Evolutionary conservation across 148 eudicot species (phyloP), one percentile per base, ranked within the genome.

Genomic region (Cornus controversa): DNA sequence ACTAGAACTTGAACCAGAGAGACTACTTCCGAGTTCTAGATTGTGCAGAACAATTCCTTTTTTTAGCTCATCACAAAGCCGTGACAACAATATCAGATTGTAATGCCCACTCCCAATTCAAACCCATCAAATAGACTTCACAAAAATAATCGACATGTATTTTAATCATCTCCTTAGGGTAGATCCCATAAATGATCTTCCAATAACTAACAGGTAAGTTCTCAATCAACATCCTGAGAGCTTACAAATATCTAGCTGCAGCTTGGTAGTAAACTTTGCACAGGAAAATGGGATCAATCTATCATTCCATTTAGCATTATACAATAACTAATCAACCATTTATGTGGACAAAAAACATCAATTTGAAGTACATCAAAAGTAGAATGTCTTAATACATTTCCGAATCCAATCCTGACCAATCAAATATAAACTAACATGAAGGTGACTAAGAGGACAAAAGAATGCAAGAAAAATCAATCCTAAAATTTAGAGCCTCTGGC

Each of bases 311-410:
- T 40, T 40, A 40, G 7, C 45, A 40, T 40, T 53, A 50, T 50
- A 29, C 75, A 72, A 36, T 31, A 54, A 24, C 15, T 50, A 2
- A 60, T 36, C 25, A 66, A 3, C 23, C 69, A 37, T 36, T 63
- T 74, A 28, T 31, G 45, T 66, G 72, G 27, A 69, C 50, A 5
- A 60, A 18, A 69, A 36, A 40, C 10, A 67, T 29, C 15, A 24
- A 37, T 22, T 10, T 75, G 37, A 42, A 65, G 37, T 65, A 63
- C 22, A 18, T 0, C 22, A 13, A 22, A 36, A 65, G 50, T 24
- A 42, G 23, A 63, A 8, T 28, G 24, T 65, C 60, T 64, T 75
- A 42, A 66, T 75, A 75, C 78, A 66, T 66, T 25, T n/a, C 34
- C 26, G 50, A 0, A 66, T 60, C 36, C 63, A 66, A 66, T 47